Evolutionary conservation across 768 basidiomycete species (phyloP).

Genomic region (Trametes punicea): DNA sequence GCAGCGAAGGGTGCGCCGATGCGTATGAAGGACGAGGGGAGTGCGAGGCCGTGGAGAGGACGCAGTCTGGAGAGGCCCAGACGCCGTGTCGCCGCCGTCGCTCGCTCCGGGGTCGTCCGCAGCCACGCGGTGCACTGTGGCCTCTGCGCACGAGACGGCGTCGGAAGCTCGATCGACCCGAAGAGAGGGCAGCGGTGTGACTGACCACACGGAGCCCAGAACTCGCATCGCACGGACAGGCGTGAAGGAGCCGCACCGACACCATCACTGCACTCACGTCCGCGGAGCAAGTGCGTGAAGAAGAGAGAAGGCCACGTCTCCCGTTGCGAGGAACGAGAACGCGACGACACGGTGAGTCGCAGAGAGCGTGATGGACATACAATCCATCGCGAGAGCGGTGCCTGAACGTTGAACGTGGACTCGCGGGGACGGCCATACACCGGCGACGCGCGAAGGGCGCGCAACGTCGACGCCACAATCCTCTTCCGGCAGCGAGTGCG

Average conservation of each 20-base stretch:
- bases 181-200: background rate
- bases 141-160: background rate
- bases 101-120: background rate
- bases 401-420: background rate
- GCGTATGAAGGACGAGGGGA: too few species aligned
- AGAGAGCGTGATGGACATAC: background rate
- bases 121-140: background rate
- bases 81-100: background rate
- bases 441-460: background rate
- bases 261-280: background rate
- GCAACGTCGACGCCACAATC: conserved; percentile 14
- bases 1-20: too few species aligned
- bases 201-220: background rate
- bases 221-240: background rate
- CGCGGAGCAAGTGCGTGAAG: background rate
- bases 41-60: background rate
- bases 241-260: too few species aligned
- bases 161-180: background rate
- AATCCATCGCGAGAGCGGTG: background rate
- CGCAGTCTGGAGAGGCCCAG: conserved; percentile 5
- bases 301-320: background rate
- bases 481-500: conserved; percentile 7
- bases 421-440: background rate
- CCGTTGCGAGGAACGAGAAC: background rate
- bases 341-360: too few species aligned